Base-by-base conservation (phyloP, 495 filamentous ascomycete genomes). In the Podospora pseudopauciseta region DNA sequence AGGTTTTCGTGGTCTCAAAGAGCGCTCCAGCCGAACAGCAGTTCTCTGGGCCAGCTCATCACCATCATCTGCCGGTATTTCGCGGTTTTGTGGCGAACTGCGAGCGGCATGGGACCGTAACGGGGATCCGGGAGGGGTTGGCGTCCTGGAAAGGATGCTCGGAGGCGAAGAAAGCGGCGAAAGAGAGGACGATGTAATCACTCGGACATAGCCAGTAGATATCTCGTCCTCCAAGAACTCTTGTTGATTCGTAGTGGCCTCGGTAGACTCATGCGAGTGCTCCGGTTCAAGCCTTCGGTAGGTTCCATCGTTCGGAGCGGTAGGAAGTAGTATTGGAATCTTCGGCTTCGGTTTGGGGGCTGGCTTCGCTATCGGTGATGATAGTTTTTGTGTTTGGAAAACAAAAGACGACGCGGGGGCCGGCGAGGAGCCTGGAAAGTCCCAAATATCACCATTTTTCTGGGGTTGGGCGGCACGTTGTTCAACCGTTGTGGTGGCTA, bases 1-100 rank as follows among this genome's bases (percentile, higher is more conserved):
- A 3, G 90, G 86, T 65, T 91, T 92, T 65, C 91, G 83, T 27
- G 89, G 85, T 32, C 91, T 84, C 18, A 94, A 76, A 30, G 80
- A 85, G 19, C 84, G 78, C 67, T 77, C 78, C 19, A 72, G 27
- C 32, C 72, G 75, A 18, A 69, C 39, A 6, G 63, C 60, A 9
- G 70, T 68, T n/a, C 74, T 72, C 7, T 71, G 68, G 19, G 66
- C 44, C 18, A 64, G 19, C 15, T 72, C 71, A 11, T 77, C 71
- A 7, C 70, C 66, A 11, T 68, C 65, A 18, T 67, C 64, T 32
- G n/a, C 26, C 7, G 61, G 30, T 23, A 56, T 54, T 19, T 7
- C 63, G 6, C 13, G 34, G 15, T 27, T 18, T n/a, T 39, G 64
- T n/a, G 69, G 32, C 49, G 65, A 58, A 2, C 39, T 59, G 11